Conservation (phyloP, 2,329 filamentous ascomycete species). For the Camillea tinctor region DNA sequence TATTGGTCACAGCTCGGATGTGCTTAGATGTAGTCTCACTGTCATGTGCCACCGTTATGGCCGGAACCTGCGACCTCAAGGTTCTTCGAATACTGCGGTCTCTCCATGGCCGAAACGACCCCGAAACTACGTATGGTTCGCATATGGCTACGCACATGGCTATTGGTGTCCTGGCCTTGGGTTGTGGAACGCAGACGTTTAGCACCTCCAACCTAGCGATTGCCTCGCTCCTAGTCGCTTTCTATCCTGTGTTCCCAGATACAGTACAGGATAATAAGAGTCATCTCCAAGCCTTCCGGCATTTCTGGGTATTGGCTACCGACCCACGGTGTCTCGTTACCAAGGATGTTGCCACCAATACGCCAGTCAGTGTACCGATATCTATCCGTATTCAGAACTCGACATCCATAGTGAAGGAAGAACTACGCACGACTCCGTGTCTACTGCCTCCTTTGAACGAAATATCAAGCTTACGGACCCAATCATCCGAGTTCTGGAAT, state of each 20-base stretch:
- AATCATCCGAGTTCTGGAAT: constrained; percentile 73
- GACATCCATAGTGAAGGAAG: constrained; percentile 14
- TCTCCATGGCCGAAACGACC: constrained; percentile 82
- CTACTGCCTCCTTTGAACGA: constrained; percentile 64
- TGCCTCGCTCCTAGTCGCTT: constrained; percentile 81
- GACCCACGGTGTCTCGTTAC: constrained; percentile 87
- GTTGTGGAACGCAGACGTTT: constrained; percentile 89
- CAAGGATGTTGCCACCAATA: constrained; percentile 80
- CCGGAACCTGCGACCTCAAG: constrained; percentile 84
- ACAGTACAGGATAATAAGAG: constrained; percentile 91
- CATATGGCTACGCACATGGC: constrained; percentile 92
- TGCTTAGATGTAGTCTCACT: constrained; percentile 88
- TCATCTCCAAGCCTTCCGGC: constrained; percentile 92
- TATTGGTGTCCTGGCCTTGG: constrained; percentile 86
- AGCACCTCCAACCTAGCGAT: constrained; percentile 85
- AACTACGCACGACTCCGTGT: constrained; percentile 54
- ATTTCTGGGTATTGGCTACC: constrained; percentile 93
- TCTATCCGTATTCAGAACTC: constrained; percentile 56
- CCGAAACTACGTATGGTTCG: constrained; percentile 85
- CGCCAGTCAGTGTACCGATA: constrained; percentile 73
- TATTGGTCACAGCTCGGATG: constrained; percentile 80
- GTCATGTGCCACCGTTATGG: constrained; percentile 86
- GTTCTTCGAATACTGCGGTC: constrained; percentile 83
- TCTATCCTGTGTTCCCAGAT: constrained; percentile 90
- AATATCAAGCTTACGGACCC: constrained; percentile 58